These are phyloP conservation scores for Podospora sp. DNA, from an alignment of 495 filamentous ascomycete species.

Conservation along the genomic window DNA sequence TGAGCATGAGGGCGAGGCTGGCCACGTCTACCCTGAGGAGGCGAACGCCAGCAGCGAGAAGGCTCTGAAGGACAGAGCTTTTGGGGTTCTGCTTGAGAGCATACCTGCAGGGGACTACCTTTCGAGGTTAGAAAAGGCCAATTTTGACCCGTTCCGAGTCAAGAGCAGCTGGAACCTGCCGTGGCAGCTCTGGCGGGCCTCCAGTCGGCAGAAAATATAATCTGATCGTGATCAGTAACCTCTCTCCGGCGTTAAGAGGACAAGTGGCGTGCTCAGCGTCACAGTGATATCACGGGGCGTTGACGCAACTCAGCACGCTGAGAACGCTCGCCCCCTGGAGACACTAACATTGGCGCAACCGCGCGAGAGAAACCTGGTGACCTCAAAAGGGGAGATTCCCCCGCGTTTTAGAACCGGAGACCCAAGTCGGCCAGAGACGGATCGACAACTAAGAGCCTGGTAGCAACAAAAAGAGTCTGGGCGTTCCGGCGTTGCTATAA, in stretches of 20 bases:
- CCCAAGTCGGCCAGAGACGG: too few relatives aligned
- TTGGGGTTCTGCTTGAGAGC: conserved; percentile 78
- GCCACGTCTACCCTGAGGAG: conserved; percentile 60
- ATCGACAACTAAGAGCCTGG: too few relatives aligned
- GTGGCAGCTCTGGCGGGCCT: conserved; percentile 79
- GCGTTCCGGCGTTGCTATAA: not conserved
- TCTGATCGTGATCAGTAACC: not conserved
- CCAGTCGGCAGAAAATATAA: conserved; percentile 60
- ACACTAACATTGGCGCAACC: not conserved
- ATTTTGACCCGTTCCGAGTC: conserved; percentile 78
- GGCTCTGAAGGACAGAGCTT: conserved; percentile 49
- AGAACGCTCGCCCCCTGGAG: not conserved
- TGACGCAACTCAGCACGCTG: too few relatives aligned
- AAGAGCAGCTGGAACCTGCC: conserved; percentile 83
- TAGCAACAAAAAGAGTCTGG: not conserved
- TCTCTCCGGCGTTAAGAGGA: not conserved
- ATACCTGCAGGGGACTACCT: conserved; percentile 80
- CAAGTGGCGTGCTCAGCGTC: not conserved
- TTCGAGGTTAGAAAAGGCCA: conserved; percentile 68
- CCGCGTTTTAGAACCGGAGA: too few relatives aligned
- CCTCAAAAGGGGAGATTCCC: too few relatives aligned
- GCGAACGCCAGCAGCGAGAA: conserved; percentile 53
- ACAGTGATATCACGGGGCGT: not conserved
- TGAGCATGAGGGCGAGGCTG: conserved; percentile 80
- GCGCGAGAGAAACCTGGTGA: not conserved